phyloP scores from a whole-genome alignment of 139 green algal genomes.

The Tetradesmus lagerheimii region DNA sequence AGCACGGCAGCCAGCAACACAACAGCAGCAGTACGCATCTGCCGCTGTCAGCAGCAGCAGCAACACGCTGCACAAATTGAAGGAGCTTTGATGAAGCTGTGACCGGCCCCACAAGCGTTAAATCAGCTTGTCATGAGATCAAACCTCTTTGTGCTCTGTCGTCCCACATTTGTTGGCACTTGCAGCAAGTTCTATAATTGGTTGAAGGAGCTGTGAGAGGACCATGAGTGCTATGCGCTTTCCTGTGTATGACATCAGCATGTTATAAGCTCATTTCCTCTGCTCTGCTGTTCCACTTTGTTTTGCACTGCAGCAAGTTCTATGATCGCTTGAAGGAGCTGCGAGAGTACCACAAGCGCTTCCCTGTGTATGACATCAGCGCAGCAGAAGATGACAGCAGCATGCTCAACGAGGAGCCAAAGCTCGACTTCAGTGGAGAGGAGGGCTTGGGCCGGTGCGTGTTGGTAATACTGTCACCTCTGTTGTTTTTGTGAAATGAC shows the following conservation, averaged over 20 bases:
- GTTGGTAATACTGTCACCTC: not conserved
- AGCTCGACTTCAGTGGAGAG: constrained; percentile 88
- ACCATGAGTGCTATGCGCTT: constrained; percentile 83
- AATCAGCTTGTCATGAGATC: too few relatives aligned
- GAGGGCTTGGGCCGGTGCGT: constrained; percentile 82
- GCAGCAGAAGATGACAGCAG: constrained; percentile 77
- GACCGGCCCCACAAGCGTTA: too few relatives aligned
- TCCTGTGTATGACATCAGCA: too few relatives aligned
- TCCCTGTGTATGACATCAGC: constrained; percentile 78
- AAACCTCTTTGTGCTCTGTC: too few relatives aligned
- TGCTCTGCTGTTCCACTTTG: constrained; percentile 9
- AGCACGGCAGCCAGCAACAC: too few relatives aligned
- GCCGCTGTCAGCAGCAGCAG: too few relatives aligned
- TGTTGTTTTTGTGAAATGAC: too few relatives aligned
- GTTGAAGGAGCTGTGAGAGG: constrained; percentile 90
- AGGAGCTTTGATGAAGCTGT: too few relatives aligned
- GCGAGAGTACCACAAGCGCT: constrained; percentile 85
- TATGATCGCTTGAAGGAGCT: constrained; percentile 95
- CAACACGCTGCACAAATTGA: too few relatives aligned
- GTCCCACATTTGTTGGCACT: too few relatives aligned
- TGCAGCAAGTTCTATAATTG: constrained; percentile 80
- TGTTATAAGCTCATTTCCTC: too few relatives aligned
- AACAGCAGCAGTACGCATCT: too few relatives aligned
- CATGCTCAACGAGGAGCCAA: constrained; percentile 66
- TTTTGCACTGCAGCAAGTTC: constrained; percentile 79